A percentile compares a stretch with the other conserved stretches of the same genome.
Evolutionary conservation across 306 rosid species (phyloP).

Genomic region (Sindora glabra): DNA sequence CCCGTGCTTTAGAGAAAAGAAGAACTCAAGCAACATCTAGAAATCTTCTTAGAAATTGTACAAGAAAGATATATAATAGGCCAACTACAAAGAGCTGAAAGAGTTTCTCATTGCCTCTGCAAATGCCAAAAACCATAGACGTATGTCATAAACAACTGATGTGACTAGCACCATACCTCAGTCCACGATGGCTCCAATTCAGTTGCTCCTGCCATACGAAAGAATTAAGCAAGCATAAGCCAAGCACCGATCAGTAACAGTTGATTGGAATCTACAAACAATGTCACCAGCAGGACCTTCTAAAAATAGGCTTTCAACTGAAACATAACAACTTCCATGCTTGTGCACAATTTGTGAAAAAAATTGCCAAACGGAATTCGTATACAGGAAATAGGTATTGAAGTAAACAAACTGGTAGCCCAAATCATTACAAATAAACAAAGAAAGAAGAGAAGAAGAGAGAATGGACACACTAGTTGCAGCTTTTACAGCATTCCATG

Average conservation of each 20-base stretch:
- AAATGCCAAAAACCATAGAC: neutral
- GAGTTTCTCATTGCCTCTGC: neutral
- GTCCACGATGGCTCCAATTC: slow-evolving; percentile 91
- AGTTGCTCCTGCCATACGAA: slow-evolving; percentile 61
- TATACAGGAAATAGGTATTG: neutral
- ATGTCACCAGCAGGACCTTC: neutral
- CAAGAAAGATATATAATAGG: neutral
- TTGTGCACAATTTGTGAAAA: neutral
- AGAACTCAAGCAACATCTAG: neutral
- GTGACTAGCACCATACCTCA: slow-evolving; percentile 53
- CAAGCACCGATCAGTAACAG: neutral
- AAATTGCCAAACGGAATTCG: neutral
- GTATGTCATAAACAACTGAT: neutral
- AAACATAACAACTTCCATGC: neutral
- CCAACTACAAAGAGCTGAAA: neutral
- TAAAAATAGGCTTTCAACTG: neutral
- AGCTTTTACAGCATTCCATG: slow-evolving; percentile 87
- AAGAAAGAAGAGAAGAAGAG: slow-evolving; percentile 8
- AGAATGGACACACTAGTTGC: slow-evolving; percentile 52
- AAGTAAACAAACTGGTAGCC: neutral
- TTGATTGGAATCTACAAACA: neutral
- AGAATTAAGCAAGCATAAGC: slow-evolving; percentile 4
- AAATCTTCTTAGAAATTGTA: neutral
- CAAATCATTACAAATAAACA: neutral
- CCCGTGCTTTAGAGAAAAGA: neutral